Conservation (phyloP, 2,329 filamentous ascomycete genomes). For the Arthrobotrys musiformis region DNA sequence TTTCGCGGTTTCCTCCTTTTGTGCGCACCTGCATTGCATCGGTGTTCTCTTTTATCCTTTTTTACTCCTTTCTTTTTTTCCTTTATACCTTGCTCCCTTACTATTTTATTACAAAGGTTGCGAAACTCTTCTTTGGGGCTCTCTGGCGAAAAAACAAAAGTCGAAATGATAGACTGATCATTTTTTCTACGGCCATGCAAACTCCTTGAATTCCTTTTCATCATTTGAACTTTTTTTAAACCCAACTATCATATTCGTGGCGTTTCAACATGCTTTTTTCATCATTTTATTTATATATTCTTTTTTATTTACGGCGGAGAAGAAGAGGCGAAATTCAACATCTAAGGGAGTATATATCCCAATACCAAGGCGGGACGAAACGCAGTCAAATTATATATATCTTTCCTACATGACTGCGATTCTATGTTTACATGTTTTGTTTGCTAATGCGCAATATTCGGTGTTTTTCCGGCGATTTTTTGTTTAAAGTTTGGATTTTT, state of each 20-base stretch:
- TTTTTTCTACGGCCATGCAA: background rate
- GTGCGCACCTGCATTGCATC: constrained; percentile 34
- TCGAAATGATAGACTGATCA: constrained; percentile 33
- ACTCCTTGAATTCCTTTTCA: background rate
- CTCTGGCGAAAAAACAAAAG: constrained; percentile 15
- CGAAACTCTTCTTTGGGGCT: background rate
- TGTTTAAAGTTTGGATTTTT: too few species aligned
- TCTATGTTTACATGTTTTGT: too few species aligned
- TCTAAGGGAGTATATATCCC: too few species aligned
- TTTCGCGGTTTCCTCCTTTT: background rate
- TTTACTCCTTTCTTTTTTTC: background rate
- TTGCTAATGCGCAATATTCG: background rate
- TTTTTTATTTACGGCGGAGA: background rate
- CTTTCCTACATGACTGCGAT: background rate
- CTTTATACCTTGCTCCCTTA: background rate
- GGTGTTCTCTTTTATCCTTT: constrained; percentile 22
- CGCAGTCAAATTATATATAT: too few species aligned
- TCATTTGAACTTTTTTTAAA: background rate
- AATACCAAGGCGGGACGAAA: too few species aligned
- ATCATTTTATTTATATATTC: background rate
- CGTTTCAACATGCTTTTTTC: constrained; percentile 45
- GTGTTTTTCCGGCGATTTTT: constrained; percentile 13
- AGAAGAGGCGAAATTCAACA: background rate
- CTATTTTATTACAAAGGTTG: background rate
- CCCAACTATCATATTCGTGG: background rate